Evolutionary conservation across 164 flowering plant genomes (phyloP).

Genomic region (Tetracentron sinense): DNA sequence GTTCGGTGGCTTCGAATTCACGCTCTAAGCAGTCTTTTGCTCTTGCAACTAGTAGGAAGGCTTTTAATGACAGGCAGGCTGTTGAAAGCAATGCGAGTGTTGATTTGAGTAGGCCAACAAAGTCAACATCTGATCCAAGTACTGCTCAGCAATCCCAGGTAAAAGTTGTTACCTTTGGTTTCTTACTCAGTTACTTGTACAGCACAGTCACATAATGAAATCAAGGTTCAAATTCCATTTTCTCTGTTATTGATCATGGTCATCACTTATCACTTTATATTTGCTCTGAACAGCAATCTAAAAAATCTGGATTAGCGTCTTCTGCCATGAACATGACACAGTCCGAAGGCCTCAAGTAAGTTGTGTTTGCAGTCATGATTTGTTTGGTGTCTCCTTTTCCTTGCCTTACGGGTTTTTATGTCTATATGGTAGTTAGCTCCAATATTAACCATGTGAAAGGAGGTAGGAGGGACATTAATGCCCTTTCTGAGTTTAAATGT

Average conservation of each 20-base stretch:
- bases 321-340: constrained; percentile 16
- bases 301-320: constrained; percentile 34
- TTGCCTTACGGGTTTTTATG: background rate
- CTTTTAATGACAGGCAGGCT: constrained; percentile 38
- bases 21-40: constrained; percentile 30
- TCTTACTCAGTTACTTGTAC: no score
- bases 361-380: constrained; percentile 12
- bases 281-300: constrained; percentile 36
- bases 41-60: constrained; percentile 26
- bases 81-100: constrained; percentile 19
- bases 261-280: constrained; percentile 5
- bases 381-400: background rate
- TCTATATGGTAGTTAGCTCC: no score
- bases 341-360: constrained; percentile 54
- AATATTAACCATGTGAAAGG: no score
- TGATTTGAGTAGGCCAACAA: constrained; percentile 18
- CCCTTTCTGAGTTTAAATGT: background rate
- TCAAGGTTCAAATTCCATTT: no score
- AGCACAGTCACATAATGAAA: no score
- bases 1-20: constrained; percentile 29
- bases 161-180: background rate
- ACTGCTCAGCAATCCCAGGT: constrained; percentile 19
- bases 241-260: constrained; percentile 1
- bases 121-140: constrained; percentile 21
- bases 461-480: no score